These are phyloP conservation scores for Zalaria obscura DNA, from an alignment of 2,329 filamentous ascomycete genomes.

Conservation along the genomic window DNA sequence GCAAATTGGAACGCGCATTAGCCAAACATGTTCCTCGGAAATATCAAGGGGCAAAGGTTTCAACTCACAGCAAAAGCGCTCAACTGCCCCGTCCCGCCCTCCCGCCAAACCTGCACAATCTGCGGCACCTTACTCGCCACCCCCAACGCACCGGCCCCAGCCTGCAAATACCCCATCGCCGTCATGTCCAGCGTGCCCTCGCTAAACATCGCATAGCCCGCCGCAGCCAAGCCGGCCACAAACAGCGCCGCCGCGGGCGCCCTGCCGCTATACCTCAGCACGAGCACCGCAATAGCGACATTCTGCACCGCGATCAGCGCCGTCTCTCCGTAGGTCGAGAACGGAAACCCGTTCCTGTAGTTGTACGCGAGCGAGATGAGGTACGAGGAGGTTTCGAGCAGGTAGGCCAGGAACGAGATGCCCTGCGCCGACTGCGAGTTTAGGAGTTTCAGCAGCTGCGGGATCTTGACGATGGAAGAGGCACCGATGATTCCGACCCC, in stretches of 20 bases:
- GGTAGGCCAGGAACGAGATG: constrained; percentile 78
- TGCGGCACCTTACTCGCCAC: constrained; percentile 90
- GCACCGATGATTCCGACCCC: constrained; percentile 88
- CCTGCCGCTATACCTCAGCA: constrained; percentile 68
- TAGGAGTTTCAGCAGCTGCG: constrained; percentile 88
- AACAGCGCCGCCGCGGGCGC: constrained; percentile 58
- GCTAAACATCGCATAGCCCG: constrained; percentile 56
- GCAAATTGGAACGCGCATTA: constrained; percentile 1
- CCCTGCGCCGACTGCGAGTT: constrained; percentile 67
- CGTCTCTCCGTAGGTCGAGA: constrained; percentile 94
- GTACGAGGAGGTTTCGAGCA: constrained; percentile 80
- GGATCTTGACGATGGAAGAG: constrained; percentile 86
- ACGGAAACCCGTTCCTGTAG: constrained; percentile 77
- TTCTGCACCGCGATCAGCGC: constrained; percentile 87
- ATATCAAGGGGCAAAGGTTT: constrained; percentile 3
- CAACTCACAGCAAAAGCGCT: constrained; percentile 85
- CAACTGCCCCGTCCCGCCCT: constrained; percentile 86
- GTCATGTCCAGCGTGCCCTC: constrained; percentile 50
- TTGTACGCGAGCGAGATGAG: constrained; percentile 89
- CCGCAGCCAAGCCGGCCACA: constrained; percentile 59
- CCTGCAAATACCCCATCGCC: constrained; percentile 62
- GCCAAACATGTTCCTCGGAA: neutral
- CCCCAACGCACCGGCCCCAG: constrained; percentile 66
- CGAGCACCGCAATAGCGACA: constrained; percentile 72
- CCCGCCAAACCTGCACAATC: constrained; percentile 69